These are phyloP conservation scores for Cornus florida DNA, from an alignment of 148 eudicot species.

Conservation along the genomic window DNA sequence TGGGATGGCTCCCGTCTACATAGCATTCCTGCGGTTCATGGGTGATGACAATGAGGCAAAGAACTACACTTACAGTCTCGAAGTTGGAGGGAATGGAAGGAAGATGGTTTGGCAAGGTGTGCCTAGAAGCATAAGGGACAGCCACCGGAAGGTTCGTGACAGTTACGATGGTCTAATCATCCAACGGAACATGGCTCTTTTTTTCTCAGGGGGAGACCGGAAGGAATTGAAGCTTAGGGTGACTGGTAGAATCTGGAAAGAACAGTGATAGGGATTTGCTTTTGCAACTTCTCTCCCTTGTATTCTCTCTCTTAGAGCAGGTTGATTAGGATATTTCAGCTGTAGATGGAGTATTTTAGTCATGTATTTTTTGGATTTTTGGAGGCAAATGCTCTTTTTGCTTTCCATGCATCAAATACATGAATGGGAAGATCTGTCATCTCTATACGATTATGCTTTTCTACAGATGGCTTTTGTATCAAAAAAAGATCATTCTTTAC, in stretches of 20 bases:
- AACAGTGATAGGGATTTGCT: slow-evolving; percentile 20
- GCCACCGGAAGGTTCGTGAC: slow-evolving; percentile 57
- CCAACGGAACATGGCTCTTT: slow-evolving; percentile 63
- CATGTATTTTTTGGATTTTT: slow-evolving; percentile 18
- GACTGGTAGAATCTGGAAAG: slow-evolving; percentile 54
- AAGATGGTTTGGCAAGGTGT: slow-evolving; percentile 57
- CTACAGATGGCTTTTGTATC: background rate
- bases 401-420: slow-evolving; percentile 32
- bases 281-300: background rate
- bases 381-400: slow-evolving; percentile 56
- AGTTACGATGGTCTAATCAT: slow-evolving; percentile 60
- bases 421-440: background rate
- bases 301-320: too few relatives aligned
- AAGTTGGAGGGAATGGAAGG: slow-evolving; percentile 57
- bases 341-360: slow-evolving; percentile 18
- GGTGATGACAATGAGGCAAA: slow-evolving; percentile 60
- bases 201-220: slow-evolving; percentile 65
- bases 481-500: too few relatives aligned
- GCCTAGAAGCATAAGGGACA: slow-evolving; percentile 53
- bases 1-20: slow-evolving; percentile 61
- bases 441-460: background rate
- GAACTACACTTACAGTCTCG: slow-evolving; percentile 53
- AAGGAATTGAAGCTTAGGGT: slow-evolving; percentile 59
- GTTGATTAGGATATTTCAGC: background rate
- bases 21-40: slow-evolving; percentile 61